Base-by-base conservation (phyloP, 169 alveolate genomes). In the Perkinsus chesapeaki region DNA sequence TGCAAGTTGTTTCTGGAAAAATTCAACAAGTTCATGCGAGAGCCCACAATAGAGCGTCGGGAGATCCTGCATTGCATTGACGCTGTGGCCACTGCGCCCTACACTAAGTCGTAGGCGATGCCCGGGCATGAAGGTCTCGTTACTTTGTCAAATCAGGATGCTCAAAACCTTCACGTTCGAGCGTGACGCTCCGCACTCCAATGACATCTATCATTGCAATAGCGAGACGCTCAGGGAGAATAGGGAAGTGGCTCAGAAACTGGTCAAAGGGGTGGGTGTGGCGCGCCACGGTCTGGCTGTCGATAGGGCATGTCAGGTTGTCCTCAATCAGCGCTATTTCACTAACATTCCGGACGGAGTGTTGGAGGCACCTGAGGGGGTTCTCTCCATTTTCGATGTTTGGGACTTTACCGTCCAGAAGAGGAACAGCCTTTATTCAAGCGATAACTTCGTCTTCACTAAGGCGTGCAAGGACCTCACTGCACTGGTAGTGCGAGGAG, bases 161-260 rank as follows among this genome's bases (percentile, higher is more conserved):
- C 82, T 60, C 31, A 60, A 60, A 34, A 60, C 82, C 36, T 60
- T 60, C 31, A 60, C 82, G 3, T 60, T 20, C 82, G 82, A 60
- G 31, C 3, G 82, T 1, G 82, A 60, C 31, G 82, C 82, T 0
- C 82, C 82, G 12, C 82, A 60, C 27, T 27, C 12, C 7, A 27
- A 12, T 7, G 82, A 60, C 82, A 60, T 60, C 82, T 60, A 60
- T 60, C 12, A 60, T 34, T 60, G 82, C 23, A 60, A 60, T 60
- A 60, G 82, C 31, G 82, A 60, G 82, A 60, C 82, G 82, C 82
- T 60, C 37, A 60, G 82, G 82, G 82, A 60, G 82, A 60, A 60
- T 34, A 60, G 82, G 82, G 82, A 60, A 34, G 82, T 60, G 37
- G 82, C 82, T 34, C 82, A 60, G 82, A 60, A 60, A 23, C 3